Evolutionary conservation across 2,329 filamentous ascomycete species (phyloP).

Genomic region (Chaetomiaceae sp.): DNA sequence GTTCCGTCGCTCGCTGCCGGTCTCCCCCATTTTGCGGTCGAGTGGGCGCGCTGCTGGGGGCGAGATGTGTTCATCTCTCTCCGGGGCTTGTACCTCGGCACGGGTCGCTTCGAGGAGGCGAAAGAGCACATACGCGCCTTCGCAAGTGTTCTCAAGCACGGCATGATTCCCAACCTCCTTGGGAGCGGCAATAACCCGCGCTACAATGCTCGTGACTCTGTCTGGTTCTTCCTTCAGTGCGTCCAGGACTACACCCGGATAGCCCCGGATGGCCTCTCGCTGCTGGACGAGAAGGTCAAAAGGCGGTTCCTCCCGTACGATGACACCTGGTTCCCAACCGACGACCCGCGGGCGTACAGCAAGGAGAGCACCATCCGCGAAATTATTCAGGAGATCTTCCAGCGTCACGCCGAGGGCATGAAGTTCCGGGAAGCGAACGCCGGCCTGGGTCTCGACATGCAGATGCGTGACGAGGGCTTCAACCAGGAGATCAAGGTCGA

Average conservation of each 20-base stretch:
- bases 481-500: conserved; percentile 87
- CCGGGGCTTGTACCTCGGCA: conserved; percentile 85
- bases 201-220: conserved; percentile 93
- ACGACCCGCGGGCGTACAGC: conserved; percentile 83
- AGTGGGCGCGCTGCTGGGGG: conserved; percentile 97
- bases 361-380: conserved; percentile 78
- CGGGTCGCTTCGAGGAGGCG: conserved; percentile 81
- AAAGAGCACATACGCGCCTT: conserved; percentile 94
- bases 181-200: conserved; percentile 79
- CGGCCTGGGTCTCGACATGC: conserved; percentile 77
- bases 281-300: conserved; percentile 73
- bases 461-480: conserved; percentile 92
- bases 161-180: conserved; percentile 94
- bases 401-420: conserved; percentile 85
- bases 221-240: conserved; percentile 97
- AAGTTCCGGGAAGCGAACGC: conserved; percentile 94
- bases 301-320: conserved; percentile 92
- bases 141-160: conserved; percentile 93
- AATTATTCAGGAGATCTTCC: conserved; percentile 86
- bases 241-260: conserved; percentile 89
- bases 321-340: conserved; percentile 83
- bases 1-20: conserved; percentile 89
- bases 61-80: conserved; percentile 96
- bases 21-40: conserved; percentile 85
- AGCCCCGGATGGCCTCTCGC: conserved; percentile 67